These are phyloP conservation scores for Botryotinia globosa DNA, from an alignment of 2,329 filamentous ascomycete species.

Conservation along the genomic window DNA sequence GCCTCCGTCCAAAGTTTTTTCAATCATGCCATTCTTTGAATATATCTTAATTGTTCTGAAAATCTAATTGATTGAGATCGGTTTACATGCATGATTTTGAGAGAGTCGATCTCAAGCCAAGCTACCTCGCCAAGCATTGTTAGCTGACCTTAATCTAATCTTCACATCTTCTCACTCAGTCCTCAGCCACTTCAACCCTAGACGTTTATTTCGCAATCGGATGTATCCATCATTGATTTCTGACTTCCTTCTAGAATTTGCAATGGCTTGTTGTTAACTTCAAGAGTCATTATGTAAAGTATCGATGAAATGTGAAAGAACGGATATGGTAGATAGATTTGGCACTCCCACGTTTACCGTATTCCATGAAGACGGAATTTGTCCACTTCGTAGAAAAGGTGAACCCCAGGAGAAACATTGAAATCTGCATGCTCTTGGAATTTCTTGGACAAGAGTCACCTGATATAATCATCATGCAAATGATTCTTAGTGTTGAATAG, in stretches of 20 bases:
- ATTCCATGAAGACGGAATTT: not conserved
- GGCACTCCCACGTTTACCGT: not conserved
- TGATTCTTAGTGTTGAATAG: not conserved
- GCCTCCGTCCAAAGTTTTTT: not conserved
- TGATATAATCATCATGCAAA: not conserved
- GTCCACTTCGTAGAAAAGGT: not conserved
- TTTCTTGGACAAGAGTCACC: not conserved
- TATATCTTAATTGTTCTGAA: not conserved
- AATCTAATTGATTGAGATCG: not conserved
- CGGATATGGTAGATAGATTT: not conserved
- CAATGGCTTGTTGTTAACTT: not conserved
- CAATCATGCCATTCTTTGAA: not conserved
- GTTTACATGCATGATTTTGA: not conserved
- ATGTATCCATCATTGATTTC: not conserved
- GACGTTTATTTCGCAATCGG: not conserved
- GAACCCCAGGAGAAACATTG: not conserved
- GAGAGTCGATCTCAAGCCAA: not conserved
- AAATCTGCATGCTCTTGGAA: not conserved
- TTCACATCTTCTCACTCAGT: not conserved
- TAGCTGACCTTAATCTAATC: not conserved
- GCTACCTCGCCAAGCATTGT: not conserved
- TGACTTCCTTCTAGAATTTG: not conserved
- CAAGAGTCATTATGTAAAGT: not conserved
- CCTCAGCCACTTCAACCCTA: not conserved
- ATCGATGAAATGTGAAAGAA: not conserved